phyloP scores from a whole-genome alignment of 306 rosid genomes.

The cucumber (Cucumis sativus) region DNA sequence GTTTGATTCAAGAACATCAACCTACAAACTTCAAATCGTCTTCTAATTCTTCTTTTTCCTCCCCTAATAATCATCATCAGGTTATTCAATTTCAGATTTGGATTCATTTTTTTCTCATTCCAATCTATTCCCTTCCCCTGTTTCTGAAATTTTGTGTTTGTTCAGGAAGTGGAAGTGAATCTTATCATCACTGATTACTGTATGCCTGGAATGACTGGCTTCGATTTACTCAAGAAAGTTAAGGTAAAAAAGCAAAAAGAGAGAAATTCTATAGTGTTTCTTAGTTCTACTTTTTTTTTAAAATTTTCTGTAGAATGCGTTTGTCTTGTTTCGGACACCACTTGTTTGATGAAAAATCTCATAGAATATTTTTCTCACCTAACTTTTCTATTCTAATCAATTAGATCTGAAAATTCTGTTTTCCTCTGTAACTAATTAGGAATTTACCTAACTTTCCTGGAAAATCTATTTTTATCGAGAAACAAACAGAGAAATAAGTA shows the following conservation, averaged over 20 bases:
- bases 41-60: conserved; percentile 4
- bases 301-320: background rate
- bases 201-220: conserved; percentile 99
- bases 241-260: conserved; percentile 29
- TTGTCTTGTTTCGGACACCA: background rate
- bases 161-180: conserved; percentile 72
- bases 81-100: background rate
- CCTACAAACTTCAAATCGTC: conserved; percentile 27
- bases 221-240: conserved; percentile 82
- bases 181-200: conserved; percentile 88
- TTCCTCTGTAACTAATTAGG: background rate
- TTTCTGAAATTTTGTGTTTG: conserved; percentile 9
- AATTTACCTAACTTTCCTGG: background rate
- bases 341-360: background rate
- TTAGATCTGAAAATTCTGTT: background rate
- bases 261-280: background rate
- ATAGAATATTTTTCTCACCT: background rate
- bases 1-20: conserved; percentile 37
- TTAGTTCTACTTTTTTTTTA: background rate
- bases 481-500: background rate
- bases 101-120: background rate
- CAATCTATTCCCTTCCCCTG: conserved; percentile 7
- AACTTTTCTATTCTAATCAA: background rate
- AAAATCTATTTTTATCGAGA: background rate
- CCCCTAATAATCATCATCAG: conserved; percentile 24